A percentile compares a stretch with the other conserved stretches of the same genome.
Conservation (phyloP, 208 protist genomes). For the Trypanosoma theileri region DNA sequence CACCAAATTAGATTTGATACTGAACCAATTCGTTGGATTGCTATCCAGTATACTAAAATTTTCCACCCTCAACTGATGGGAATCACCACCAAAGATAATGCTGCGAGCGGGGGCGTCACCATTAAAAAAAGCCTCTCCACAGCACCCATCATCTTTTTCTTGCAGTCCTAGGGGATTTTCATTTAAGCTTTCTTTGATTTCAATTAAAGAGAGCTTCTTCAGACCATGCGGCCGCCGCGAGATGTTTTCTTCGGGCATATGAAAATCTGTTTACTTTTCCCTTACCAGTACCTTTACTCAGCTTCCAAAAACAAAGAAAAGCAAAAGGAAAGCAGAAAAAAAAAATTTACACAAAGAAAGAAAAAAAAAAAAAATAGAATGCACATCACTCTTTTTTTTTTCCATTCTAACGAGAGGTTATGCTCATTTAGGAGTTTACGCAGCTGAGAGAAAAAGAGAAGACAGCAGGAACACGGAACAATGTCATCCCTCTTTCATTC, state of each 20-base stretch:
- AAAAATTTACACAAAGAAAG: no score
- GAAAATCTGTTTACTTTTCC: not conserved
- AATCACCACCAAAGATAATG: slow-evolving; percentile 20
- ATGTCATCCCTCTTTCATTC: no score
- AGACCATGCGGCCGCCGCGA: not conserved
- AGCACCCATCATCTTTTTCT: slow-evolving; percentile 6
- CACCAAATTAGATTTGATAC: slow-evolving; percentile 25
- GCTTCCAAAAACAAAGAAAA: no score
- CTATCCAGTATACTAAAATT: slow-evolving; percentile 23
- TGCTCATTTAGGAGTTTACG: no score
- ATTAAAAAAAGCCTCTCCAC: slow-evolving; percentile 19
- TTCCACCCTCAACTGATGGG: slow-evolving; percentile 8
- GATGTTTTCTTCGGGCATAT: not conserved
- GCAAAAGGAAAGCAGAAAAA: no score
- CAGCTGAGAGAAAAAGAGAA: no score
- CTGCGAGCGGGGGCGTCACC: slow-evolving; percentile 25
- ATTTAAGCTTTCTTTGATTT: no score
- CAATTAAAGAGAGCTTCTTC: not conserved
- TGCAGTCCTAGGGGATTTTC: not conserved
- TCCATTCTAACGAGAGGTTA: no score
- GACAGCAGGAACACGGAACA: no score
- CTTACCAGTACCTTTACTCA: no score
- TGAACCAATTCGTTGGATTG: slow-evolving; percentile 18
- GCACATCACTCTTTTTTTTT: no score
- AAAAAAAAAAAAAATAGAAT: no score